A percentile compares a stretch with the other conserved stretches of the same genome.
These are phyloP conservation scores for Saccharomycopsis malanga DNA, from an alignment of 805 yeast species.

Conservation along the genomic window DNA sequence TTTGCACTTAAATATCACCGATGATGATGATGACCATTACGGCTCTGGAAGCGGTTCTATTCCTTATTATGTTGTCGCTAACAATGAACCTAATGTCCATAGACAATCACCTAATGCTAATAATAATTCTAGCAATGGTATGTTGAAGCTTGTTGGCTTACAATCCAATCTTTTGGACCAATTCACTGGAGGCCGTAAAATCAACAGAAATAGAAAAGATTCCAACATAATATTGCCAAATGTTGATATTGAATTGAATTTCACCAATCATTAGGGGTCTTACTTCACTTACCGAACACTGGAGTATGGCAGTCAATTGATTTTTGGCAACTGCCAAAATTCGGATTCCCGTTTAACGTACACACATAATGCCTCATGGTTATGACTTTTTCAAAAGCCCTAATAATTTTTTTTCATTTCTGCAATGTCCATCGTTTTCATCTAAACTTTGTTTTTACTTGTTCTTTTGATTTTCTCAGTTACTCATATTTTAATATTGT, in stretches of 20 bases:
- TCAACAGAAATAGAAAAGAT: slow-evolving; percentile 21
- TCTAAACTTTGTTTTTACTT: too few species aligned
- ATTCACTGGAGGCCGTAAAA: slow-evolving; percentile 14
- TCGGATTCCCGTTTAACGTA: too few species aligned
- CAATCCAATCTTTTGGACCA: slow-evolving; percentile 18
- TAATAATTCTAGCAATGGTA: slow-evolving; percentile 12
- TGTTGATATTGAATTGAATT: slow-evolving; percentile 21
- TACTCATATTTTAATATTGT: too few species aligned
- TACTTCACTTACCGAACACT: too few species aligned
- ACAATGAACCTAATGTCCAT: not conserved
- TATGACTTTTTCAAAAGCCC: too few species aligned
- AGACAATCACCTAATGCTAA: slow-evolving; percentile 1
- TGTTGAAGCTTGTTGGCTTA: slow-evolving; percentile 18
- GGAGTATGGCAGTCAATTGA: too few species aligned
- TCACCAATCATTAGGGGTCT: slow-evolving; percentile 3
- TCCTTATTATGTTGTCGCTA: slow-evolving; percentile 3
- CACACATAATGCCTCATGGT: too few species aligned
- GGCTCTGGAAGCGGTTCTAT: not conserved
- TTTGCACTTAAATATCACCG: not conserved
- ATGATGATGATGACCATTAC: slow-evolving; percentile 7
- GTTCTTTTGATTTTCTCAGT: too few species aligned
- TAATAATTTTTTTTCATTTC: too few species aligned
- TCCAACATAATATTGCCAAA: slow-evolving; percentile 22
- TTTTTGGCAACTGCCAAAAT: too few species aligned
- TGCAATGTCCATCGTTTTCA: too few species aligned